Conservation (phyloP, 441 rosid species). For the Populus hybrid region DNA sequence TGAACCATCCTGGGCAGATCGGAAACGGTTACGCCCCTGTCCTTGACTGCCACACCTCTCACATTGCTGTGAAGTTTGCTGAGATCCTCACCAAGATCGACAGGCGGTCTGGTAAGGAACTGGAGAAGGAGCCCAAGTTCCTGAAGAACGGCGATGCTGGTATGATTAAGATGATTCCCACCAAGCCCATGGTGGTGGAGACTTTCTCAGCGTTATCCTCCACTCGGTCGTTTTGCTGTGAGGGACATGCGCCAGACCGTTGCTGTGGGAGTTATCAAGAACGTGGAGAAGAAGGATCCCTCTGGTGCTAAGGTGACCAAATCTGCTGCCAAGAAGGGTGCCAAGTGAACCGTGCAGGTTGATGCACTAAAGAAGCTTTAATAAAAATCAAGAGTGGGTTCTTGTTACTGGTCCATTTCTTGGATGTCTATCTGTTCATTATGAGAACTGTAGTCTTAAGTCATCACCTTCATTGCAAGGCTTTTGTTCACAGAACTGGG, state of each 20-base stretch:
- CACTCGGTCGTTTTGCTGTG: conserved; percentile 75
- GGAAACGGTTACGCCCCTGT: conserved; percentile 66
- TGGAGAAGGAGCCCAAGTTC: conserved; percentile 71
- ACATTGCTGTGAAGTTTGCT: conserved; percentile 61
- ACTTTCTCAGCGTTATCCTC: conserved; percentile 73
- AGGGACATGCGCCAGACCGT: conserved; percentile 85
- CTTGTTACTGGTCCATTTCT: not conserved
- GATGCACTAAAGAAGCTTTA: not conserved
- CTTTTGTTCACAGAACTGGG: not conserved
- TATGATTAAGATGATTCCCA: conserved; percentile 66
- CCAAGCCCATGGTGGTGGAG: conserved; percentile 81
- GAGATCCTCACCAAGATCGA: conserved; percentile 72
- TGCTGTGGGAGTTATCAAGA: conserved; percentile 82
- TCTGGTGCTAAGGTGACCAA: conserved; percentile 73
- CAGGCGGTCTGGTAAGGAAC: conserved; percentile 60
- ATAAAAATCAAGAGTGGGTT: not conserved
- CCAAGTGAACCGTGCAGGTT: conserved; percentile 48
- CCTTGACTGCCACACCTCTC: conserved; percentile 61
- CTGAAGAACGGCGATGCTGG: conserved; percentile 76
- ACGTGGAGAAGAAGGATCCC: conserved; percentile 76
- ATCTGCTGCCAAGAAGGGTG: conserved; percentile 68
- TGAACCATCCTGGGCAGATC: conserved; percentile 85
- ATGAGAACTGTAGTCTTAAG: not conserved
- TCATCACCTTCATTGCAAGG: not conserved
- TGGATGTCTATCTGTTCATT: not conserved